These are phyloP conservation scores for Cylindrotheca closterium DNA, from an alignment of 108 stramenopile species.

Conservation along the genomic window DNA sequence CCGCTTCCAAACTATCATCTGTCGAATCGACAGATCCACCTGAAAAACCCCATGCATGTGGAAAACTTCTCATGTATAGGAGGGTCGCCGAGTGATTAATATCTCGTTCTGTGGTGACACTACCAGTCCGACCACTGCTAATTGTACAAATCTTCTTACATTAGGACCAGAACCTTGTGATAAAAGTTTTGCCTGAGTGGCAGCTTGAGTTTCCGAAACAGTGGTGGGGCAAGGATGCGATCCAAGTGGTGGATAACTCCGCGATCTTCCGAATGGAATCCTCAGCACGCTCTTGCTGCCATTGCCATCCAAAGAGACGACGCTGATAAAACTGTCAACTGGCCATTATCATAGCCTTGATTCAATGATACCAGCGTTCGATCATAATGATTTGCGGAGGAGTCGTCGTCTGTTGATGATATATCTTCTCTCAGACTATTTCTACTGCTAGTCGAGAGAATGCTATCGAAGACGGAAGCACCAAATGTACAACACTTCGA, in stretches of 20 bases:
- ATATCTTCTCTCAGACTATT: background rate
- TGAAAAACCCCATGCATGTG: constrained; percentile 28
- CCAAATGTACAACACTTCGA: constrained; percentile 11
- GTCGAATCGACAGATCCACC: constrained; percentile 23
- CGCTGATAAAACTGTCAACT: background rate
- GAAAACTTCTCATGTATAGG: constrained; percentile 33
- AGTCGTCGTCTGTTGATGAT: background rate
- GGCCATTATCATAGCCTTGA: background rate
- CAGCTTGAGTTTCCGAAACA: too few species aligned
- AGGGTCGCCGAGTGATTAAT: constrained; percentile 26
- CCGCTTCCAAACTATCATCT: constrained; percentile 6
- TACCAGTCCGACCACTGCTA: constrained; percentile 19
- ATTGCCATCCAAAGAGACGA: background rate
- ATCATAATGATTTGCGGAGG: constrained; percentile 14
- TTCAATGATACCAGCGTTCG: constrained; percentile 3
- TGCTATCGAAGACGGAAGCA: constrained; percentile 6
- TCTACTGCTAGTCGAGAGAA: too few species aligned
- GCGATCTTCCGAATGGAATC: constrained; percentile 17
- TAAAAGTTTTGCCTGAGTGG: background rate
- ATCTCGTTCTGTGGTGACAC: constrained; percentile 8
- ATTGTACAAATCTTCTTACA: constrained; percentile 3
- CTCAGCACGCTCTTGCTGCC: background rate
- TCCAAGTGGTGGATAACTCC: constrained; percentile 1
- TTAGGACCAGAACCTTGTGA: background rate
- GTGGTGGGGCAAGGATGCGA: constrained; percentile 16